These are phyloP conservation scores for Linnemannia schmuckeri DNA, from an alignment of 192 early-diverging fungal genomes.

Conservation along the genomic window DNA sequence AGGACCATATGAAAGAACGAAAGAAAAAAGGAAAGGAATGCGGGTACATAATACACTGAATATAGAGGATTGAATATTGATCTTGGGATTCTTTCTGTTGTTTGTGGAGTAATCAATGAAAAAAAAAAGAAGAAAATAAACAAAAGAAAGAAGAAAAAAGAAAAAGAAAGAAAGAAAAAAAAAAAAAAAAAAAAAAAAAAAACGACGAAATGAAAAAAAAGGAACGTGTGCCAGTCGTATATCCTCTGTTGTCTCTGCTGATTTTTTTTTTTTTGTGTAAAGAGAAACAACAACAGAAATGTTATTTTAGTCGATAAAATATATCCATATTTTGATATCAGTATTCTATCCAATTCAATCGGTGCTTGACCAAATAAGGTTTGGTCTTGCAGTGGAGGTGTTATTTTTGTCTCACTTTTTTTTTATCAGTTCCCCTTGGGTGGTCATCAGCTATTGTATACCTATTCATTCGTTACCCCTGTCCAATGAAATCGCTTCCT, in stretches of 20 bases:
- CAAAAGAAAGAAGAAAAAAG: not conserved
- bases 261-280: not conserved
- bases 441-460: not conserved
- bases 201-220: not conserved
- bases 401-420: slow-evolving; percentile 10
- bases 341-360: not conserved
- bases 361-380: not conserved
- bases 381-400: not conserved
- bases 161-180: not conserved
- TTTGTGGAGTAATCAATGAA: not conserved
- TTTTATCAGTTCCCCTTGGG: not conserved
- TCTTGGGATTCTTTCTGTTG: not conserved
- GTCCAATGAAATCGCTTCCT: not conserved
- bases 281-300: not conserved
- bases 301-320: not conserved
- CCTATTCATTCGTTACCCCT: not conserved
- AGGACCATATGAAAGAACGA: not conserved
- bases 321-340: not conserved
- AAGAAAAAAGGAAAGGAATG: not conserved
- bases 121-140: not conserved
- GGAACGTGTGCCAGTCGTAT: not conserved
- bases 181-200: not conserved
- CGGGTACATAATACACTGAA: not conserved
- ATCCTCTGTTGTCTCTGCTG: not conserved
- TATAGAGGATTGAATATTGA: not conserved